A percentile compares a stretch with the other conserved stretches of the same genome.
Conservation (phyloP, 495 filamentous ascomycete species). For the Haplographium delicatum region DNA sequence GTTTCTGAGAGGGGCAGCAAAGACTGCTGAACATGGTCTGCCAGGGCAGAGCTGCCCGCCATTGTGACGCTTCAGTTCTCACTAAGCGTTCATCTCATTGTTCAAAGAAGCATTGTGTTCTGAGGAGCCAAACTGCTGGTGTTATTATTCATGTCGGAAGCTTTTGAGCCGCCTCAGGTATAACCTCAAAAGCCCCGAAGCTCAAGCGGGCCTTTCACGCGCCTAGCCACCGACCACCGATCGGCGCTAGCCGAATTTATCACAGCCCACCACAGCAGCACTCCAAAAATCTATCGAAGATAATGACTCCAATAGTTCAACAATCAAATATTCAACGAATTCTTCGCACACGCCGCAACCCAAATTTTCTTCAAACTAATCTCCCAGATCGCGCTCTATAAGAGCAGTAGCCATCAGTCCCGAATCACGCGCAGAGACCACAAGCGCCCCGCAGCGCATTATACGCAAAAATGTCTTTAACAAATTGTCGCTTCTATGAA, state of each 20-base stretch:
- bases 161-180: too few species aligned
- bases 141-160: background rate
- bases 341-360: background rate
- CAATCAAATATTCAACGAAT: conserved; percentile 1
- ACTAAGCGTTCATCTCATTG: conserved; percentile 2
- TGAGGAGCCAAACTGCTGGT: background rate
- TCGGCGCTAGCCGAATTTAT: background rate
- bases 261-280: conserved; percentile 5
- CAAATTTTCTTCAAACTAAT: too few species aligned
- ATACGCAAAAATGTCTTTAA: conserved; percentile 75
- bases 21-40: conserved; percentile 5
- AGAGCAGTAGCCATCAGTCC: too few species aligned
- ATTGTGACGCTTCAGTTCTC: conserved; percentile 10
- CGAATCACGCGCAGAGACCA: background rate
- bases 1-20: conserved; percentile 12
- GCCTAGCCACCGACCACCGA: background rate
- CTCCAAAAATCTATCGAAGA: conserved; percentile 4
- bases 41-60: conserved; percentile 10
- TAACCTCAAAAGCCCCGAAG: background rate
- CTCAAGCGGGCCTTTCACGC: background rate
- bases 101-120: background rate
- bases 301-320: background rate
- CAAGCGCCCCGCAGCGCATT: conserved; percentile 18
- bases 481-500: conserved; percentile 98
- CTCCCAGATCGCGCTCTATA: too few species aligned